Evolutionary conservation across 306 rosid genomes (phyloP).

Genomic region (Pyrus betulifolia): DNA sequence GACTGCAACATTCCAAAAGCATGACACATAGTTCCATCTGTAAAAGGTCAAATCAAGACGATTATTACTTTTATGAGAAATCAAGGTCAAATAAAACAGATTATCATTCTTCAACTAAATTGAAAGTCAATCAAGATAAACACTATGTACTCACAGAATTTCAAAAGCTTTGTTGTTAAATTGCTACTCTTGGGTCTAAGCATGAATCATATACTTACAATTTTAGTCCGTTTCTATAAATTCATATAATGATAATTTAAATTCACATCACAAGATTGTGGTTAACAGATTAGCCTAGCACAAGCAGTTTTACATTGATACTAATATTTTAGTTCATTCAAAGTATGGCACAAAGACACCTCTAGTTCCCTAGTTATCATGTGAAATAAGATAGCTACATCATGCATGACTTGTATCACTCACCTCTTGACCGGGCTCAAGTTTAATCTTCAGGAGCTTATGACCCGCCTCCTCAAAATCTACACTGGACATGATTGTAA

Average conservation of each 20-base stretch:
- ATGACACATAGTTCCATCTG: conserved; percentile 77
- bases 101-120: not conserved
- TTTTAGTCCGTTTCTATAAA: not conserved
- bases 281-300: not conserved
- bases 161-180: not conserved
- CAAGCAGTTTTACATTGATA: not conserved
- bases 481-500: conserved; percentile 93
- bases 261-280: not conserved
- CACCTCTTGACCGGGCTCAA: conserved; percentile 98
- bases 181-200: not conserved
- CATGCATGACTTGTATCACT: conserved; percentile 19
- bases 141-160: not conserved
- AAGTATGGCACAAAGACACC: not conserved
- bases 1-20: conserved; percentile 92
- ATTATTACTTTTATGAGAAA: not conserved
- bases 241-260: not conserved
- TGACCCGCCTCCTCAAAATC: conserved; percentile 99
- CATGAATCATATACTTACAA: not conserved
- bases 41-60: conserved; percentile 16
- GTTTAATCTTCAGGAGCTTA: conserved; percentile 86
- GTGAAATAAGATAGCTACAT: not conserved
- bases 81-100: not conserved
- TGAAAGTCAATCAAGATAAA: not conserved
- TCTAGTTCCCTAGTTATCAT: not conserved
- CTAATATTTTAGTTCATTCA: not conserved